phyloP scores from a whole-genome alignment of 73 alveolate species.

The Durusdinium trenchii region DNA sequence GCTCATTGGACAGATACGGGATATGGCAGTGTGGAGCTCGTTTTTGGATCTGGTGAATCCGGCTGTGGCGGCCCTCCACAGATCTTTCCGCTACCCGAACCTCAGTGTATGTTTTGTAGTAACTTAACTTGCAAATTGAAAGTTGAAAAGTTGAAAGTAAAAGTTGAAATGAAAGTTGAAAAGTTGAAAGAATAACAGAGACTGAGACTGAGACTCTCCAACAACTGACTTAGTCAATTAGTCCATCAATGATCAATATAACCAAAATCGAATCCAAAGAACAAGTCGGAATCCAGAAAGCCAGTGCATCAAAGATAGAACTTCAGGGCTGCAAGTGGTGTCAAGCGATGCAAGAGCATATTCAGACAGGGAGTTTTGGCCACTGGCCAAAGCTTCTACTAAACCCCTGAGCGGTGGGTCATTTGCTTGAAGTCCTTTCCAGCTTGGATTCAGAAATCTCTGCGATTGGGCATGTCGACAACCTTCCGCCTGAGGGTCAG shows the following conservation, averaged over 20 bases:
- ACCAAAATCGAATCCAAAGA: not conserved
- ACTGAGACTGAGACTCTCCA: not conserved
- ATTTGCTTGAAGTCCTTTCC: not conserved
- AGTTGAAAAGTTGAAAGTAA: not conserved
- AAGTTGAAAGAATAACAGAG: not conserved
- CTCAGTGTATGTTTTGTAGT: not conserved
- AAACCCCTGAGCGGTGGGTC: conserved; percentile 4
- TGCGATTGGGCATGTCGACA: not conserved
- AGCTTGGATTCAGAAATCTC: not conserved
- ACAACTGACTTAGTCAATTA: not conserved
- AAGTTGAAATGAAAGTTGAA: no score
- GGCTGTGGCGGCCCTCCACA: not conserved
- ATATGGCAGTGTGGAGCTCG: not conserved
- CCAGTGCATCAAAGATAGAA: not conserved
- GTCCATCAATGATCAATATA: not conserved
- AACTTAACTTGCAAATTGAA: not conserved
- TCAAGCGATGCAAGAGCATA: not conserved
- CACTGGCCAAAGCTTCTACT: not conserved
- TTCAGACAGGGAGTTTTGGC: not conserved
- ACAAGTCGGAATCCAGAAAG: not conserved
- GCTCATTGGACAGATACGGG: not conserved
- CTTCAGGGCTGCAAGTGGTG: not conserved
- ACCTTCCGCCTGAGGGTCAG: not conserved
- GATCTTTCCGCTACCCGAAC: not conserved
- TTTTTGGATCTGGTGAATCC: not conserved